Evolutionary conservation across 352 stramenopile species (phyloP).

Genomic region (Phytopythium delawarense): DNA sequence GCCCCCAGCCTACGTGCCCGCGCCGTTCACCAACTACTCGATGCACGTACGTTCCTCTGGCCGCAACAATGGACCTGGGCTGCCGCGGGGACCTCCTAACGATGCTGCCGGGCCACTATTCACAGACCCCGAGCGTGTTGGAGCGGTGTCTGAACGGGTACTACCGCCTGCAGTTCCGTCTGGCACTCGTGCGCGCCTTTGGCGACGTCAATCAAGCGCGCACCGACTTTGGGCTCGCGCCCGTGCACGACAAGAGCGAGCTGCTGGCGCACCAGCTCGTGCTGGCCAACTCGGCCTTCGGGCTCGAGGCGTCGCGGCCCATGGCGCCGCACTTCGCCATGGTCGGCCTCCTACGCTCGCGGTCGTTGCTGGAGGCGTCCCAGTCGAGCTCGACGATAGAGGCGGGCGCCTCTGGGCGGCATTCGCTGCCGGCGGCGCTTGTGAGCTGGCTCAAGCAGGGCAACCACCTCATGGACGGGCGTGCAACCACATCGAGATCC

Average conservation of each 20-base stretch:
- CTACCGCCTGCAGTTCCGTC: conserved; percentile 68
- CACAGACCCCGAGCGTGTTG: conserved; percentile 60
- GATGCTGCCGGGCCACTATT: background rate
- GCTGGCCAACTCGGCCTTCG: conserved; percentile 80
- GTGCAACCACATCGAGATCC: background rate
- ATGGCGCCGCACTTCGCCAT: conserved; percentile 77
- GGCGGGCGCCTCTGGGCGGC: background rate
- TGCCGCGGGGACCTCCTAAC: background rate
- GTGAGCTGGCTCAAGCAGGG: conserved; percentile 29
- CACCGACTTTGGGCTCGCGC: conserved; percentile 39
- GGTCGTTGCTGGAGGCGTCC: conserved; percentile 3
- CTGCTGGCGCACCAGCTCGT: conserved; percentile 60
- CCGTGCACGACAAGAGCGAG: conserved; percentile 47
- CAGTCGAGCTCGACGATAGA: background rate
- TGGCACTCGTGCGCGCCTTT: conserved; percentile 55
- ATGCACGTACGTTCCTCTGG: conserved; percentile 53
- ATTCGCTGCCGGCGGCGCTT: conserved; percentile 25
- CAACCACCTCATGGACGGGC: background rate
- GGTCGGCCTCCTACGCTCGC: conserved; percentile 54
- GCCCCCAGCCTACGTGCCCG: conserved; percentile 69
- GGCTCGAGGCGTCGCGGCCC: conserved; percentile 70
- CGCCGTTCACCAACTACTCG: conserved; percentile 79
- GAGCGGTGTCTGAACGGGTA: conserved; percentile 79
- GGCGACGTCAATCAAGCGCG: conserved; percentile 64
- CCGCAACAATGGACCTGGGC: background rate